Base-by-base conservation (phyloP, 176 grass and related monocot species). In the Carex pumila region DNA sequence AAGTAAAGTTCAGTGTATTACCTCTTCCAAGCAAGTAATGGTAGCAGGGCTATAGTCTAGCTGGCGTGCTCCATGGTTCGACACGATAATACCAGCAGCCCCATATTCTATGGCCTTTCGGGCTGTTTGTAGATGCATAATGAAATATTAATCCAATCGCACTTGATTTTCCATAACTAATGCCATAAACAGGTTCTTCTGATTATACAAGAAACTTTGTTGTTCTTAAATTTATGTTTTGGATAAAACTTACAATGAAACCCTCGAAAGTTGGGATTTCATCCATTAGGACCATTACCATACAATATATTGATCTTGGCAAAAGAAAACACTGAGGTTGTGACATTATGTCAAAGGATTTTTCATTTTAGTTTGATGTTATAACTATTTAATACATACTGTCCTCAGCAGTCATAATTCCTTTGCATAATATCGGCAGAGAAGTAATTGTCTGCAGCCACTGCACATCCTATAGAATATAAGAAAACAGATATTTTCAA, bases 1-100 rank as follows among this genome's bases (percentile, higher is more conserved):
- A 71, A 8, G 17, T 30, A 18, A 32, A 18, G 12, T 3, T 32
- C 2, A 56, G 29, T 32, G 4, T 30, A 10, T 10, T 88, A 97
- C 95, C 91, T 99, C 96, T 89, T 99, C 96, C 21, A 95, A 88
- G 79, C 96, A 99, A 84, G 50, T 95, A 84, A 99, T 99, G 0
- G 96, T 95, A 66, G 91, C 96, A 18, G 96, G 93, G n/a, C 91
- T 87, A 50, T 95, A 99, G 66, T 99, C 93, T 10, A 99, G 88
- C 83, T 99, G 96, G 61, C 96, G 93, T 1, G 93, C 96, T 7
- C 96, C 96, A 11, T 99, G 96, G 17, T 99, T 99, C 41, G 96
- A 99, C 64, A 99, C 96, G 5, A 99, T 89, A 73, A 99, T 95
- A 56, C 93, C 96, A 6, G 91, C 86, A 17, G 86, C 89, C 1